A percentile compares a stretch with the other conserved stretches of the same genome.
These are phyloP conservation scores for Pisolithus sp. DNA, from an alignment of 768 basidiomycete genomes.

Conservation along the genomic window DNA sequence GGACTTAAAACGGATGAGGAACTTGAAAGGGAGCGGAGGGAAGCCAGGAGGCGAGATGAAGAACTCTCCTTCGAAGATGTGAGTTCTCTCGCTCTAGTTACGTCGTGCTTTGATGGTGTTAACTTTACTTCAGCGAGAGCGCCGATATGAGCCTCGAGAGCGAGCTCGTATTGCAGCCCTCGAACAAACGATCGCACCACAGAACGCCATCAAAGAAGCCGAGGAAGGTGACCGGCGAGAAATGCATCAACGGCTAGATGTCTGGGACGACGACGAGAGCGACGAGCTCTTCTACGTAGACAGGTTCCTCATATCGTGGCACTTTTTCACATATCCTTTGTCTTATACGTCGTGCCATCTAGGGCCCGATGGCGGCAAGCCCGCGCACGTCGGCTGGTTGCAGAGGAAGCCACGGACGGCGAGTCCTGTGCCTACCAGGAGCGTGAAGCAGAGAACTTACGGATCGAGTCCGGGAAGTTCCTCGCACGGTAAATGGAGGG, in stretches of 20 bases:
- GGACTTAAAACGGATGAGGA: constrained; percentile 79
- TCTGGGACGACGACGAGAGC: constrained; percentile 92
- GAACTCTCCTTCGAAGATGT: constrained; percentile 86
- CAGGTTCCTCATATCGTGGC: constrained; percentile 42
- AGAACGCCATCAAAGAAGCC: constrained; percentile 63
- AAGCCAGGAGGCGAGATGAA: constrained; percentile 68
- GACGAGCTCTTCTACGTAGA: constrained; percentile 92
- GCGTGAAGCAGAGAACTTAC: constrained; percentile 79
- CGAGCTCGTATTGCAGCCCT: constrained; percentile 70
- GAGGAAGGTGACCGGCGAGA: constrained; percentile 78
- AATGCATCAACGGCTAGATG: constrained; percentile 73
- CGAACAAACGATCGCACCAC: constrained; percentile 69
- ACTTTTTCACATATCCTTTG: constrained; percentile 14
- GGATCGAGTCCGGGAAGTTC: constrained; percentile 90
- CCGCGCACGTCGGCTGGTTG: constrained; percentile 59
- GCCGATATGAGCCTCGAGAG: constrained; percentile 89
- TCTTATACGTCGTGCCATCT: background rate
- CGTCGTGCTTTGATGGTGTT: background rate
- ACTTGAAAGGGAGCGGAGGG: constrained; percentile 75
- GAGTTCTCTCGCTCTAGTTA: constrained; percentile 28
- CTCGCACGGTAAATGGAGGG: constrained; percentile 92
- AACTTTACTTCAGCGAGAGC: constrained; percentile 59
- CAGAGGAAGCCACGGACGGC: constrained; percentile 80
- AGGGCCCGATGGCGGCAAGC: constrained; percentile 84
- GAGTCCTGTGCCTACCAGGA: constrained; percentile 79